phyloP scores from a whole-genome alignment of 805 yeast species.

The Ogataea trehaloabstinens region DNA sequence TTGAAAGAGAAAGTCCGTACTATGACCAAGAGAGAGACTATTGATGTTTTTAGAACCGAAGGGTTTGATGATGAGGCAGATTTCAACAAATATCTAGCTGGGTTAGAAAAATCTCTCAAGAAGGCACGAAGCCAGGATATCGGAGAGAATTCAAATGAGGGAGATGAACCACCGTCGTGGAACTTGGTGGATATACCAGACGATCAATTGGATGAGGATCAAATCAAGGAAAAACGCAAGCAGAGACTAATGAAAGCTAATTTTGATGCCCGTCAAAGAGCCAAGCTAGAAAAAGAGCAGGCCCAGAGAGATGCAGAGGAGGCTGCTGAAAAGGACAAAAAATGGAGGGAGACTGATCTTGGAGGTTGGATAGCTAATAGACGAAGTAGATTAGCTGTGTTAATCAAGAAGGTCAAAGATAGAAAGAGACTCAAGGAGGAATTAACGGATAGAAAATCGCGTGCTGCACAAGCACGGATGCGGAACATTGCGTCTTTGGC shows the following conservation, averaged over 20 bases:
- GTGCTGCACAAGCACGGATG: constrained; percentile 91
- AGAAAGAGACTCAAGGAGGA: constrained; percentile 70
- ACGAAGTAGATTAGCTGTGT: constrained; percentile 53
- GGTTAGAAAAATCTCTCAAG: constrained; percentile 67
- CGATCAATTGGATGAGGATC: constrained; percentile 74
- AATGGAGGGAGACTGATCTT: constrained; percentile 75
- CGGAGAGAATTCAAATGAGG: constrained; percentile 50
- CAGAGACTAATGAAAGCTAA: constrained; percentile 83
- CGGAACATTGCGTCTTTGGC: constrained; percentile 86
- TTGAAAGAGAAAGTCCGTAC: constrained; percentile 51
- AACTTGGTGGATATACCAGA: constrained; percentile 84
- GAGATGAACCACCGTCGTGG: constrained; percentile 49
- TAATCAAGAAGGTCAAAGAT: constrained; percentile 66
- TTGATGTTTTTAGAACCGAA: constrained; percentile 58
- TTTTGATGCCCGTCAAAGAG: constrained; percentile 82
- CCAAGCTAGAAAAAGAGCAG: constrained; percentile 71
- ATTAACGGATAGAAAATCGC: constrained; percentile 82
- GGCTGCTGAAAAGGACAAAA: constrained; percentile 61
- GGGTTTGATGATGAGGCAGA: constrained; percentile 78
- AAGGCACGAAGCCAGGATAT: constrained; percentile 63
- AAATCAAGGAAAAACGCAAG: constrained; percentile 80
- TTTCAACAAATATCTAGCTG: constrained; percentile 60
- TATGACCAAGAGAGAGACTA: constrained; percentile 52
- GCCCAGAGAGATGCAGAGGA: constrained; percentile 61
- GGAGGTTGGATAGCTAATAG: constrained; percentile 78